Conservation (phyloP, 225 moss, liverwort and hornwort genomes). For the Ulota crispa region DNA sequence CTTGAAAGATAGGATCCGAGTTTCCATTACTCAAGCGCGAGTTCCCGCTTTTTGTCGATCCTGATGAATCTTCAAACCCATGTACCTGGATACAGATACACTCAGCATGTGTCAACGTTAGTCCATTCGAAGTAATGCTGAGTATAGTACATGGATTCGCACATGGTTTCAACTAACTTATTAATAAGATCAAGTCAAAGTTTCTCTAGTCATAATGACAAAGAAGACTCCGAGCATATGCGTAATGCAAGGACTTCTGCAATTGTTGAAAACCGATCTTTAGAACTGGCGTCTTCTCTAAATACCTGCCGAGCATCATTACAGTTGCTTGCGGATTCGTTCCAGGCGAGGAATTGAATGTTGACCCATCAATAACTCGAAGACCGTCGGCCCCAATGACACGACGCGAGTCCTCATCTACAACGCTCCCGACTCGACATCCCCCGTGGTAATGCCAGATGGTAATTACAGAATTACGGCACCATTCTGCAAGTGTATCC, state of each 20-base stretch:
- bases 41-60: conserved; percentile 13
- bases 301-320: conserved; percentile 42
- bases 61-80: conserved; percentile 36
- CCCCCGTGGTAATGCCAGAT: conserved; percentile 95
- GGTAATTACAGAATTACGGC: conserved; percentile 60
- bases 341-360: conserved; percentile 33
- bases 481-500: conserved; percentile 68
- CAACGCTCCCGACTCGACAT: conserved; percentile 56
- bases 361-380: conserved; percentile 71
- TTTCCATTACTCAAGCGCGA: background rate
- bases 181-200: background rate
- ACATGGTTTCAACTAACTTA: background rate
- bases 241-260: background rate
- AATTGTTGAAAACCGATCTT: background rate
- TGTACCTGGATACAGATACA: conserved; percentile 18
- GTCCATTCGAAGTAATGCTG: background rate
- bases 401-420: conserved; percentile 44
- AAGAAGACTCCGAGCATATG: background rate
- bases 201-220: background rate
- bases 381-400: conserved; percentile 36
- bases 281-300: background rate
- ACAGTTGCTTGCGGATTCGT: conserved; percentile 42
- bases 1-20: background rate
- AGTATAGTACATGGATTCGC: background rate
- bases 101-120: background rate